Conservation (phyloP, 768 basidiomycete genomes). For the Suillus variegatus region DNA sequence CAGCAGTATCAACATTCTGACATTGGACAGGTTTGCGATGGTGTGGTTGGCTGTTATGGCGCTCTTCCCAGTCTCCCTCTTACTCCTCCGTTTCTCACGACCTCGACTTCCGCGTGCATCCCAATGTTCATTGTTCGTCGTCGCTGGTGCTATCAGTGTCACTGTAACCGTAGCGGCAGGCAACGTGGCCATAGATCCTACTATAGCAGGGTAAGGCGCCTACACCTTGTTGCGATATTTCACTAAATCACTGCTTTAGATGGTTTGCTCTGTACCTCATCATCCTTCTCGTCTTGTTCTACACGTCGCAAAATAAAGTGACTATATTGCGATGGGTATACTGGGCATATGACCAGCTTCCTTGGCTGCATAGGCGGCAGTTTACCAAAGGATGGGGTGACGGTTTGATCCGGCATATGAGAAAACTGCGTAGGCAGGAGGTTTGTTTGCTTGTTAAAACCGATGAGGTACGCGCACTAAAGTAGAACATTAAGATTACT, state of each 20-base stretch:
- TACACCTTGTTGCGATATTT: neutral
- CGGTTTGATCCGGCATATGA: constrained; percentile 46
- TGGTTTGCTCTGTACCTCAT: constrained; percentile 67
- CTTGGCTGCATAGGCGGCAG: constrained; percentile 42
- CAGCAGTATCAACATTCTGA: constrained; percentile 3
- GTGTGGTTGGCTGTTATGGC: constrained; percentile 68
- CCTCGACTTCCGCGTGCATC: constrained; percentile 51
- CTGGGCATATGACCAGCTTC: constrained; percentile 66
- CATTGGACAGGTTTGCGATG: constrained; percentile 55
- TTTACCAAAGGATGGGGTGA: constrained; percentile 44
- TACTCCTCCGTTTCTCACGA: constrained; percentile 66
- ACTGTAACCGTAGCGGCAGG: constrained; percentile 51
- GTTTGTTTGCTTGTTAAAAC: constrained; percentile 63
- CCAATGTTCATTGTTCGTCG: constrained; percentile 40
- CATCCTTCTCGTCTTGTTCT: constrained; percentile 49
- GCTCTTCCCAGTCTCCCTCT: constrained; percentile 59
- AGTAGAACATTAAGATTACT: neutral
- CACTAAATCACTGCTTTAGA: constrained; percentile 30
- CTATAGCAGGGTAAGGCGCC: constrained; percentile 50
- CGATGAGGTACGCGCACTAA: constrained; percentile 53
- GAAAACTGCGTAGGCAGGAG: constrained; percentile 48
- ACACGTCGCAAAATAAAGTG: constrained; percentile 55
- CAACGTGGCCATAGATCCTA: constrained; percentile 59
- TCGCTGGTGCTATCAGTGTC: constrained; percentile 45
- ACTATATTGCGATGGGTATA: constrained; percentile 52